Conservation (phyloP, 768 basidiomycete species). For the Trametes punicea region DNA sequence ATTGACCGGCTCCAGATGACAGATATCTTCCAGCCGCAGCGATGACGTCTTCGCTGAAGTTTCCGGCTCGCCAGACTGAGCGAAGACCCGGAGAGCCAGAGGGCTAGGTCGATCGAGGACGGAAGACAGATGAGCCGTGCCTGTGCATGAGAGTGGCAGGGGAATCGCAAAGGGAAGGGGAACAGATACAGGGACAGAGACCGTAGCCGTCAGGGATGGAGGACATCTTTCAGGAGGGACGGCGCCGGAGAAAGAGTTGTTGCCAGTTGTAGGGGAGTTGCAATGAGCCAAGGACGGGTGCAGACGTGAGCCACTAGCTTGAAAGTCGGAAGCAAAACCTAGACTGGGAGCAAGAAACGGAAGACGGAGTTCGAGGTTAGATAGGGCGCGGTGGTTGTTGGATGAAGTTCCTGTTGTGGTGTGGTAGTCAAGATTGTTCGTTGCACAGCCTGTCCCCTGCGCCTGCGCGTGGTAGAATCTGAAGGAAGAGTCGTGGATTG, state of each 20-base stretch:
- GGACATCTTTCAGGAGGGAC: neutral
- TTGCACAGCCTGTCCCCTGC: constrained; percentile 20
- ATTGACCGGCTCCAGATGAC: neutral
- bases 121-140: too few relatives aligned
- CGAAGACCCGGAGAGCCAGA: too few relatives aligned
- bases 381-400: neutral
- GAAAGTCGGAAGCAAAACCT: constrained; percentile 8
- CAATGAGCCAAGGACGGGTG: neutral
- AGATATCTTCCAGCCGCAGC: neutral
- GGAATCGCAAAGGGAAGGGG: neutral
- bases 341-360: constrained; percentile 5
- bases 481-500: constrained; percentile 14
- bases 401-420: neutral
- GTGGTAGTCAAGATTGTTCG: neutral
- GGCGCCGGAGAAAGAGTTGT: neutral
- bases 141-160: neutral
- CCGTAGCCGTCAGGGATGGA: neutral
- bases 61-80: neutral
- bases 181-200: neutral
- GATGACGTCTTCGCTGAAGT: neutral
- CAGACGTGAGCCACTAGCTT: neutral
- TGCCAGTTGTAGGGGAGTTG: neutral
- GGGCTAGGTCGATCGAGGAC: neutral
- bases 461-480: constrained; percentile 7
- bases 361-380: constrained; percentile 5